These are phyloP conservation scores for Cylindrotheca closterium DNA, from an alignment of 108 stramenopile genomes.

Conservation along the genomic window DNA sequence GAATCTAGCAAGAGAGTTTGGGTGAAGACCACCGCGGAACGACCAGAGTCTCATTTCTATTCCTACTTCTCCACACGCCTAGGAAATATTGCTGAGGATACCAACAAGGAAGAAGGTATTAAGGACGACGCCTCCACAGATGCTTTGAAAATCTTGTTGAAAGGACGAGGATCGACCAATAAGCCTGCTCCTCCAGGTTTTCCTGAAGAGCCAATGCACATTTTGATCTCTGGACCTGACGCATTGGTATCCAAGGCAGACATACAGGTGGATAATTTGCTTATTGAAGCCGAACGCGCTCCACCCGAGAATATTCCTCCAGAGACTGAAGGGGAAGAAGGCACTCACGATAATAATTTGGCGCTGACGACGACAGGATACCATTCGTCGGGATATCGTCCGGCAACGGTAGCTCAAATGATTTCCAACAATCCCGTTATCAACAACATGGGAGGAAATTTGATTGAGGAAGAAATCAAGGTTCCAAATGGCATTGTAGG, in stretches of 20 bases:
- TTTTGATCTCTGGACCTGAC: conserved; percentile 58
- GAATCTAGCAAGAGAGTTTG: conserved; percentile 38
- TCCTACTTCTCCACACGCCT: conserved; percentile 28
- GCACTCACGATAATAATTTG: conserved; percentile 12
- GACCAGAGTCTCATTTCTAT: conserved; percentile 33
- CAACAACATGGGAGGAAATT: conserved; percentile 27
- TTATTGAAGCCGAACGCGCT: conserved; percentile 68
- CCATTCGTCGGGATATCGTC: conserved; percentile 38
- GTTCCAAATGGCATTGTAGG: conserved; percentile 76
- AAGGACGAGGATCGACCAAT: conserved; percentile 38
- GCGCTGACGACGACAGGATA: conserved; percentile 17
- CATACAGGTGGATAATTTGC: conserved; percentile 41
- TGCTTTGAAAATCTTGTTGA: conserved; percentile 8
- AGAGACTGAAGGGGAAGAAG: conserved; percentile 7
- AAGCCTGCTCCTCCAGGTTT: conserved; percentile 47
- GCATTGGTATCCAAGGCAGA: conserved; percentile 53
- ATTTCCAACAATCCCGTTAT: conserved; percentile 47
- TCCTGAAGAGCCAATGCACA: conserved; percentile 68
- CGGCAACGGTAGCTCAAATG: conserved; percentile 82
- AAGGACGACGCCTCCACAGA: conserved; percentile 4
- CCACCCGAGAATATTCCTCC: conserved; percentile 49
- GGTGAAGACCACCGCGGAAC: conserved; percentile 39
- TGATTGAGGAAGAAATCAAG: conserved; percentile 75
- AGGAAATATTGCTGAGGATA: conserved; percentile 4
- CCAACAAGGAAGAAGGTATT: conserved; percentile 2